These are phyloP conservation scores for Santalum album DNA, from an alignment of 164 flowering plant species.

Conservation along the genomic window DNA sequence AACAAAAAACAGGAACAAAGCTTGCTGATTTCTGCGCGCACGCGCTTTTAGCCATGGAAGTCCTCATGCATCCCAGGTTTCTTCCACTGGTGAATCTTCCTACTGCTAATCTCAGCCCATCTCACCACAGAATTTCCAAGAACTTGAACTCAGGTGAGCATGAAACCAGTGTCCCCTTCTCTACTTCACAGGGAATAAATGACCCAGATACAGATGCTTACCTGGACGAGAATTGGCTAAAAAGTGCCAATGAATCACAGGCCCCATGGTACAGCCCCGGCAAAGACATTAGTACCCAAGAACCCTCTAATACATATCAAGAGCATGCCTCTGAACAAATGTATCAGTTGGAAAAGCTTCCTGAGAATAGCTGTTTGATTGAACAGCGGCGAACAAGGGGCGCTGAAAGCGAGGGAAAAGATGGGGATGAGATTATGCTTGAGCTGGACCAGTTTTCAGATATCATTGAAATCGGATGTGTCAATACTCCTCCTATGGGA, in stretches of 20 bases:
- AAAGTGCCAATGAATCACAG: not conserved
- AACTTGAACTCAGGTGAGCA: not conserved
- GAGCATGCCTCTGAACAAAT: not conserved
- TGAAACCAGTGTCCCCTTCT: not conserved
- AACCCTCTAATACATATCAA: not conserved
- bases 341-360: not conserved
- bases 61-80: not conserved
- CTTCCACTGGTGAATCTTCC: not conserved
- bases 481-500: not conserved
- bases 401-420: not conserved
- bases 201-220: not conserved
- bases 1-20: not conserved
- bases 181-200: not conserved
- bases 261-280: not conserved
- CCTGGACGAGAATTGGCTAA: slow-evolving; percentile 3
- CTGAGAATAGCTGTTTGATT: not conserved
- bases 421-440: not conserved
- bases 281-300: not conserved
- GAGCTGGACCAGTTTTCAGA: not conserved
- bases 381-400: not conserved
- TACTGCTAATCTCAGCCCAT: not conserved
- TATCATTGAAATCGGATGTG: not conserved
- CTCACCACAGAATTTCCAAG: not conserved
- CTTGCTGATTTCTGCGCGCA: not conserved
- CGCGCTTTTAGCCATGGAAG: not conserved